phyloP scores from a whole-genome alignment of 495 filamentous ascomycete species.

The Platismatia glauca region DNA sequence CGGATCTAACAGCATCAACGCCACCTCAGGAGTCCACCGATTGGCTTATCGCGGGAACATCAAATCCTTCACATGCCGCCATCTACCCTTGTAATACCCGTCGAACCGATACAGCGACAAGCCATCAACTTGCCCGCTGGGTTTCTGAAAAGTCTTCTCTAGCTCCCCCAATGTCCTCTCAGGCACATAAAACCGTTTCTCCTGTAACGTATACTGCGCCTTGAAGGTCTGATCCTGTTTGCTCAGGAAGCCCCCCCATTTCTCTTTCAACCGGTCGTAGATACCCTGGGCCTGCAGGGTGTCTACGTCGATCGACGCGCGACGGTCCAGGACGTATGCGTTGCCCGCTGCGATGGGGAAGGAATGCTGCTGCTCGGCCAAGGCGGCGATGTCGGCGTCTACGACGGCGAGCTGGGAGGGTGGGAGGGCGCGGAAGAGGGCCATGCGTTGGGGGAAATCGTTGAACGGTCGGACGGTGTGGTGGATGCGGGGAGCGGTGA shows the following conservation, averaged over 20 bases:
- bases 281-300: constrained; percentile 8
- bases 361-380: constrained; percentile 1
- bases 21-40: neutral
- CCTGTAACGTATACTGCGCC: constrained; percentile 28
- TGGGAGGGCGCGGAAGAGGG: constrained; percentile 30
- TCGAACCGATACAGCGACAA: constrained; percentile 27
- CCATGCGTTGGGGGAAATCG: constrained; percentile 27
- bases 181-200: constrained; percentile 23
- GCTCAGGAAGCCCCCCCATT: constrained; percentile 27
- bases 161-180: constrained; percentile 21
- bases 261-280: constrained; percentile 17
- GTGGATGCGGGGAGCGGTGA: constrained; percentile 23
- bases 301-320: constrained; percentile 21
- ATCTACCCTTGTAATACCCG: constrained; percentile 23
- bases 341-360: constrained; percentile 21
- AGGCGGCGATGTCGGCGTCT: constrained; percentile 13
- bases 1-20: neutral
- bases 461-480: constrained; percentile 28
- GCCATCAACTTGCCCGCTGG: constrained; percentile 22
- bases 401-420: constrained; percentile 22
- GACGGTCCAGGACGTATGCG: constrained; percentile 19
- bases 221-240: constrained; percentile 26
- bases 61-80: constrained; percentile 17
- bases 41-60: neutral
- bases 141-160: constrained; percentile 10